Evolutionary conservation across 2,329 filamentous ascomycete genomes (phyloP), one percentile per base, ranked within the genome.

Genomic region (Trichoderma sp.): DNA sequence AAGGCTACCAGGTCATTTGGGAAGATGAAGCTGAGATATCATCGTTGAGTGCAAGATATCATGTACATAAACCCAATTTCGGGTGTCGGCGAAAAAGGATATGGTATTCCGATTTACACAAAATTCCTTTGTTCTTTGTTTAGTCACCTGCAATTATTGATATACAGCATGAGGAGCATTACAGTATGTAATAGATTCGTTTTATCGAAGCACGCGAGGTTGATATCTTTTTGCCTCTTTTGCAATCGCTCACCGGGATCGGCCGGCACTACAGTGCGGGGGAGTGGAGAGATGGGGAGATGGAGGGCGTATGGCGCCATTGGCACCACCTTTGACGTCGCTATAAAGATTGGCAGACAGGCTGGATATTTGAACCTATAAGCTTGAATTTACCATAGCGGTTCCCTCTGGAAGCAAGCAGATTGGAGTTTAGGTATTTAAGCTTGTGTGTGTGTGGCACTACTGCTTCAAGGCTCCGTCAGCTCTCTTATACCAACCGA

Each of bases 31-130:
- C 11, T 8, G 35, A 49, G 21, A 49, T 16, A 43, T 16, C 11
- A 31, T 16, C 11, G n/a, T 24, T 31, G 55, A 52, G 62, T 35
- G 35, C 49, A 52, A 66, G 29, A 40, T 27, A 57, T 68, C 58
- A 67, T 67, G 64, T 67, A 67, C 24, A 67, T 67, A 67, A 43
- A 33, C 37, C 55, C 35, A 24, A 37, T 19, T 29, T 43, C 5
- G 35, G 57, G 57, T 29, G 13, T 59, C 35, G 57, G 57, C 35
- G 57, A 59, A 59, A 59, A 59, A 43, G 35, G 57, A 29, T 56
- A n/a, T 59, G 57, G 14, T 40, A 19, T 33, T 16, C n/a, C 57
- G 58, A 40, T 47, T 60, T 60, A 47, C 10, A 27, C 27, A 37
- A 31, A 40, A 19, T 19, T 2, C 37, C 37, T 31, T 53, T 31